Percentiles rank a stretch among this genome's conserved stretches.
These are phyloP conservation scores for Pseudocercospora crystallina DNA, from an alignment of 2,329 filamentous ascomycete genomes.

Conservation along the genomic window DNA sequence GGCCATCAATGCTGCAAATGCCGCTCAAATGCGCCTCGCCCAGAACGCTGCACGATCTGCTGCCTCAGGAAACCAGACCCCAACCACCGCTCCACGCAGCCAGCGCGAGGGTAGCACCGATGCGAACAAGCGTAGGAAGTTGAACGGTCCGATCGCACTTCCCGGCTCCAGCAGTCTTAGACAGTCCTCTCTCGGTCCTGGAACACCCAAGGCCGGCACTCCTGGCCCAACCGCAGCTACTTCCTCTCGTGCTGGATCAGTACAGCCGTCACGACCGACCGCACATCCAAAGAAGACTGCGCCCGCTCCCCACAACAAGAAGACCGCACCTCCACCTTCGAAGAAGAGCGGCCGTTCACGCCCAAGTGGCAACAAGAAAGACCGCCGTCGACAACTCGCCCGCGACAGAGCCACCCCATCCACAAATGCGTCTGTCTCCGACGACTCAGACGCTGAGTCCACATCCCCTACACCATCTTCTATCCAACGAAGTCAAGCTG, in stretches of 20 bases:
- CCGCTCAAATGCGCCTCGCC: slow-evolving; percentile 46
- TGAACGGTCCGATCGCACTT: slow-evolving; percentile 54
- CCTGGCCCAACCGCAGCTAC: slow-evolving; percentile 41
- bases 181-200: slow-evolving; percentile 61
- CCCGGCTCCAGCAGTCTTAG: slow-evolving; percentile 58
- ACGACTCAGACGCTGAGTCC: slow-evolving; percentile 27
- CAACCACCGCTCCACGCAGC: slow-evolving; percentile 25
- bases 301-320: slow-evolving; percentile 44
- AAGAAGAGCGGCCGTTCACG: slow-evolving; percentile 35
- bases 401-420: slow-evolving; percentile 34
- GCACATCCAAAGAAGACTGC: slow-evolving; percentile 29
- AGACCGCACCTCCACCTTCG: slow-evolving; percentile 49
- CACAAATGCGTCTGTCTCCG: slow-evolving; percentile 31
- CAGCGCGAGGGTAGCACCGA: slow-evolving; percentile 43
- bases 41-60: slow-evolving; percentile 32
- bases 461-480: slow-evolving; percentile 35
- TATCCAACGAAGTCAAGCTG: slow-evolving; percentile 28
- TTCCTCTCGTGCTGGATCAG: slow-evolving; percentile 58
- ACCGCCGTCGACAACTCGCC: slow-evolving; percentile 37
- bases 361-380: slow-evolving; percentile 29
- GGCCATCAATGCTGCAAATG: slow-evolving; percentile 52
- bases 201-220: slow-evolving; percentile 62
- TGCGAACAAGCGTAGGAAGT: slow-evolving; percentile 58
- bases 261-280: slow-evolving; percentile 47
- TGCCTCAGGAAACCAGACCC: slow-evolving; percentile 20